Evolutionary conservation across 2,329 filamentous ascomycete species (phyloP), one percentile per base, ranked within the genome.

Genomic region (Neocatenulostroma microsporum): DNA sequence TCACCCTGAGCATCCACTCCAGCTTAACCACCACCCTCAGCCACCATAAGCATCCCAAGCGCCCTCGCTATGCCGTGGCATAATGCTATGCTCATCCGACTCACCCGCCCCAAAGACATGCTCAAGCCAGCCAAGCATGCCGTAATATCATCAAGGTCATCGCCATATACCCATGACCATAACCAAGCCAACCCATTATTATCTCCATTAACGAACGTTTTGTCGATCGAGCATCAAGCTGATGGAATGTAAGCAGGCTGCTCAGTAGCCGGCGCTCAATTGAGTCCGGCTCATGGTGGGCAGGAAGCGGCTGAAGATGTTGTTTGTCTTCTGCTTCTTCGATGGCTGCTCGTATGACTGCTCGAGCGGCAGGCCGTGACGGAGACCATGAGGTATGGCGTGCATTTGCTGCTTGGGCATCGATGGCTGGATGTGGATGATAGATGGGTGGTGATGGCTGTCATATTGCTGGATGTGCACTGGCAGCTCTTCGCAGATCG

Each of bases 401-500:
- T 31, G 24, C 28, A 41, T 35, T 33, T 49, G 44, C 34, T 47
- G 47, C 41, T 58, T 53, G 34, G 45, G 41, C 17, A 29, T n/a
- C 18, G 53, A 47, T 35, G 50, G 53, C 44, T 57, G 53, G 49
- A 67, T 63, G 55, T 68, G 61, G 45, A 68, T 62, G 52, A 68
- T 47, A 19, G 59, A 63, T 24, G 64, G 60, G 28, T 60, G 56
- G 39, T 56, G 55, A 36, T 63, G 61, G 28, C 51, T 46, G 47
- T 67, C 64, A 55, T 64, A 66, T 36, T 61, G 64, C 34, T 64
- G 55, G 24, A 60, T 50, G 19, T 55, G 49, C 13, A 56, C 49
- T 24, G 48, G 41, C 11, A 45, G 44, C 37, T 56, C 56, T 37
- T 49, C 49, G 37, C 39, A 47, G 25, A 49, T 41, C 21, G 50